Conservation (phyloP, 306 rosid species). For the Vigna unguiculata region DNA sequence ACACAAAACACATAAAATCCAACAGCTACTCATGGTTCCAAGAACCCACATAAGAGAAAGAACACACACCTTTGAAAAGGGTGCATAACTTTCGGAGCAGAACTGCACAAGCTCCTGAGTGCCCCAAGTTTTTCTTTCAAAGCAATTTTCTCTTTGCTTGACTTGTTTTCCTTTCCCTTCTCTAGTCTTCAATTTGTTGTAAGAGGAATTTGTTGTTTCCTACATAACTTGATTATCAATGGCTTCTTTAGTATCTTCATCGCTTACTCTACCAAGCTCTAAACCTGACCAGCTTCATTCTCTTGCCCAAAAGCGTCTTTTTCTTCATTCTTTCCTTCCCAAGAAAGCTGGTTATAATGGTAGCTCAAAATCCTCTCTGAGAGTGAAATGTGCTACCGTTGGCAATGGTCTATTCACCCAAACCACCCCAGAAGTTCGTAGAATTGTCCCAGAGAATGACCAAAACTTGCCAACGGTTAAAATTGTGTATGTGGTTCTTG, state of each 20-base stretch:
- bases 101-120: constrained; percentile 27
- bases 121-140: not conserved
- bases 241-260: constrained; percentile 84
- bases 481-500: constrained; percentile 88
- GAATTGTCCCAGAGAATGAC: constrained; percentile 77
- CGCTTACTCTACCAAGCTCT: constrained; percentile 69
- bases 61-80: constrained; percentile 32
- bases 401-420: constrained; percentile 98
- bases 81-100: constrained; percentile 27
- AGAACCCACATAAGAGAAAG: not conserved
- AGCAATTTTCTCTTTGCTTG: constrained; percentile 10
- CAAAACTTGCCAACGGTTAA: constrained; percentile 75
- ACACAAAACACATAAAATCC: constrained; percentile 47
- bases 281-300: constrained; percentile 75
- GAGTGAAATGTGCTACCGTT: constrained; percentile 76
- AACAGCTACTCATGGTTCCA: constrained; percentile 19
- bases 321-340: constrained; percentile 92
- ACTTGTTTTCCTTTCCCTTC: not conserved
- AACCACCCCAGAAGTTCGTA: constrained; percentile 86
- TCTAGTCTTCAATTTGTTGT: constrained; percentile 27
- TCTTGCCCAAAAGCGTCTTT: constrained; percentile 68
- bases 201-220: constrained; percentile 41
- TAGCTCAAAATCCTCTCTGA: constrained; percentile 54
- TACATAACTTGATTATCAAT: constrained; percentile 49
- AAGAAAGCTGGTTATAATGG: constrained; percentile 51